These are phyloP conservation scores for Pythium utonaiense DNA, from an alignment of 352 stramenopile genomes.

Conservation along the genomic window DNA sequence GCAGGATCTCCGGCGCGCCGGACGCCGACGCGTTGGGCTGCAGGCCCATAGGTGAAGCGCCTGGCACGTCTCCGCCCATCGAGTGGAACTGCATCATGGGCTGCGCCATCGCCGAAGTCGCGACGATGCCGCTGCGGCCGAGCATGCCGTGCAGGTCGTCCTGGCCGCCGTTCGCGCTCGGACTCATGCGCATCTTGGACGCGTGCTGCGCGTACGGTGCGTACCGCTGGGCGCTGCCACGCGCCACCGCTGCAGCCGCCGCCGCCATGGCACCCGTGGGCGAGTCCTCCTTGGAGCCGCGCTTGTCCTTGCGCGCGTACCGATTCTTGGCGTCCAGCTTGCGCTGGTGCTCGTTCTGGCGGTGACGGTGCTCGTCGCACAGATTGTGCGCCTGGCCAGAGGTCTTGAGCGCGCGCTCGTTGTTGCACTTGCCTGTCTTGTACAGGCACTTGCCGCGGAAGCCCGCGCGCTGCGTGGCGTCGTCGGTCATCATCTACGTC, in stretches of 20 bases:
- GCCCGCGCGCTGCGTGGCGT: slow-evolving; percentile 22
- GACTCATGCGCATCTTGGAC: slow-evolving; percentile 17
- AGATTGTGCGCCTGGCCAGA: slow-evolving; percentile 80
- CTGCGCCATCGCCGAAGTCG: slow-evolving; percentile 9
- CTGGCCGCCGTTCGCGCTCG: neutral
- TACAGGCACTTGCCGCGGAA: slow-evolving; percentile 82
- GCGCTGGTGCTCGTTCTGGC: slow-evolving; percentile 85
- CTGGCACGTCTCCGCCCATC: neutral
- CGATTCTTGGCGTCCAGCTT: slow-evolving; percentile 86
- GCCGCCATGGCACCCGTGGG: slow-evolving; percentile 13
- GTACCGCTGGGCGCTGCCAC: slow-evolving; percentile 17
- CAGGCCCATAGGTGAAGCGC: slow-evolving; percentile 7
- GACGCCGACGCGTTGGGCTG: neutral
- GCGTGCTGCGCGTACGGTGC: slow-evolving; percentile 21
- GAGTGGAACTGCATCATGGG: slow-evolving; percentile 25
- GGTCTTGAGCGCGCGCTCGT: slow-evolving; percentile 85
- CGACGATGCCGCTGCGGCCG: slow-evolving; percentile 15
- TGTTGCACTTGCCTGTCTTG: slow-evolving; percentile 85
- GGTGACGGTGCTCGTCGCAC: slow-evolving; percentile 77
- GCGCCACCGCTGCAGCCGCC: neutral
- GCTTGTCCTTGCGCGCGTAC: slow-evolving; percentile 59
- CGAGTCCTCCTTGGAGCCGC: slow-evolving; percentile 14
- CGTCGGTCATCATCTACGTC: slow-evolving; percentile 9
- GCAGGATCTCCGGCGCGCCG: slow-evolving; percentile 19
- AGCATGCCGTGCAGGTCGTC: slow-evolving; percentile 19